Evolutionary conservation across 2,329 filamentous ascomycete species (phyloP), one percentile per base, ranked within the genome.

Genomic region (Monilinia polystroma): DNA sequence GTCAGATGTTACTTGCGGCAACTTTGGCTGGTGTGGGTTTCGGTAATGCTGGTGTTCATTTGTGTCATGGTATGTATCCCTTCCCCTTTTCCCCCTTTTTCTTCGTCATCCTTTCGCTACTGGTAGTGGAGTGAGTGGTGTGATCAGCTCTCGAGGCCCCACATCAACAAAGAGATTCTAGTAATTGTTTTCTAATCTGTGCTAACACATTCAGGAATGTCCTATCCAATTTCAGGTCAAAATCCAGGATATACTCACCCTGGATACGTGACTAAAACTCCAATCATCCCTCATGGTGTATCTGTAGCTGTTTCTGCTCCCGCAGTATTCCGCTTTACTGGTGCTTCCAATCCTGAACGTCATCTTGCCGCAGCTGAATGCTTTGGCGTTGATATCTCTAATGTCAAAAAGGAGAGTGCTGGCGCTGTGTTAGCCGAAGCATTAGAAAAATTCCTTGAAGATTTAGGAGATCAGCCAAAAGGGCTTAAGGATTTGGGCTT

Each of bases 1-100:
- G 87, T 43, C 88, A 98, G 78, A 99, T 99, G 96, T 84, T 99
- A 41, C 86, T 99, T 26, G 95, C 95, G 2, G 91, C 95, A 0
- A 99, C 95, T 0, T 82, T 99, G 2, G 95, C 96, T 0, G 95
- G 95, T 56, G 93, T 99, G 3, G 95, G 95, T 0, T 99, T 99
- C 77, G 95, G 96, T 26, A 99, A 99, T 74, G 96, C 96, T 1
- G 95, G 96, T 60, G 95, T 99, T 2, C 95, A 99, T 80, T 82
- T 92, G 12, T 92, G 89, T 77, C 89, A 92, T 76, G 89, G 76
- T 77, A 70, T 64, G 68, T 64, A 8, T 4, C 54, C 1, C 14
- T 58, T 23, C 54, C n/a, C 12, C 16, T 12, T n/a, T 43, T 49
- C 32, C 58, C 35, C 54, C 10, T 41, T 23, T 6, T n/a, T 23